Percentiles rank a stretch among this genome's conserved stretches.
Conservation (phyloP, 208 protist genomes). For the Porcisia deanei region DNA sequence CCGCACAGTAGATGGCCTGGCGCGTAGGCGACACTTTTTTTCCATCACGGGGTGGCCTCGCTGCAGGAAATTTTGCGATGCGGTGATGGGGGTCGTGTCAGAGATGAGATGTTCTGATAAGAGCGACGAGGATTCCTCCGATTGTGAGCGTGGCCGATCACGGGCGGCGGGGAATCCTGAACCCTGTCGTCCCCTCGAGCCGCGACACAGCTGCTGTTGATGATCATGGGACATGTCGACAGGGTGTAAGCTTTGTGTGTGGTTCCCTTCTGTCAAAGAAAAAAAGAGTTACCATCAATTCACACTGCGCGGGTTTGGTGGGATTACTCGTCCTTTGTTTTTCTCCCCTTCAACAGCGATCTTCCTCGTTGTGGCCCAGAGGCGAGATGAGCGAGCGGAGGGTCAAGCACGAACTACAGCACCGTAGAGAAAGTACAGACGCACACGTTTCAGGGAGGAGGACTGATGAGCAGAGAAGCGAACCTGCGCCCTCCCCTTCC, state of each 20-base stretch:
- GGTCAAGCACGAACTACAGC: neutral
- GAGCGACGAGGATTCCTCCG: neutral
- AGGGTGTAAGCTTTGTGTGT: neutral
- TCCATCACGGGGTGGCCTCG: neutral
- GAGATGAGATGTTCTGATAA: neutral
- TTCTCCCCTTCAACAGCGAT: neutral
- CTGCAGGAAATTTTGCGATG: neutral
- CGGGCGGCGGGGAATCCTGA: neutral
- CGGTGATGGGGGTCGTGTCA: neutral
- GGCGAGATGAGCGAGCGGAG: neutral
- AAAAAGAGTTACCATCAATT: neutral
- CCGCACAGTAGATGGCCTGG: constrained; percentile 8
- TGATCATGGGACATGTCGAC: neutral
- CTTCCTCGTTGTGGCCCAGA: too few species aligned
- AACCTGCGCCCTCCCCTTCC: neutral
- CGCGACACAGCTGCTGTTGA: neutral
- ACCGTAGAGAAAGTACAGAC: neutral
- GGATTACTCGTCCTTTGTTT: neutral
- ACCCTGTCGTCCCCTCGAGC: neutral
- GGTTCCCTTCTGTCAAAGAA: neutral
- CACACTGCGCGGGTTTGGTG: neutral
- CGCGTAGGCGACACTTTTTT: constrained; percentile 4
- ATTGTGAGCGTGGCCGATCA: neutral
- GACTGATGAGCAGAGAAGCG: neutral
- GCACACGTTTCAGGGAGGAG: neutral